phyloP scores from a whole-genome alignment of 495 filamentous ascomycete genomes.

The Penicillium waksmanii region DNA sequence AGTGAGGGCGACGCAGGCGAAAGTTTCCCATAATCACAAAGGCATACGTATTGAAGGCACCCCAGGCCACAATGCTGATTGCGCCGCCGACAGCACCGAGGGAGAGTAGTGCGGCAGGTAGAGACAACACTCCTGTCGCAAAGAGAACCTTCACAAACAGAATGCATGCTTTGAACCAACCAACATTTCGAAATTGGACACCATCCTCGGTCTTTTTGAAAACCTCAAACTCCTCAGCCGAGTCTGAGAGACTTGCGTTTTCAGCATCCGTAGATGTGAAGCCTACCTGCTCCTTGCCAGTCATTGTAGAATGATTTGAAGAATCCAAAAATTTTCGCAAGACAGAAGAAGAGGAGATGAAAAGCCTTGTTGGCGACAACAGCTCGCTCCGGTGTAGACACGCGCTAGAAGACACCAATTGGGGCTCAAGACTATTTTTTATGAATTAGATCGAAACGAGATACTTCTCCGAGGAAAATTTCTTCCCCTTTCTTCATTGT shows the following conservation, averaged over 20 bases:
- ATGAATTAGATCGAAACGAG: background rate
- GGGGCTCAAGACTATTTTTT: background rate
- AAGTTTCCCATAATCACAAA: slow-evolving; percentile 38
- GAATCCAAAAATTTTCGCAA: background rate
- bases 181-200: slow-evolving; percentile 57
- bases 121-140: slow-evolving; percentile 61
- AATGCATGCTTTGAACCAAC: slow-evolving; percentile 54
- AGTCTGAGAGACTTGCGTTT: slow-evolving; percentile 10
- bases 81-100: slow-evolving; percentile 62
- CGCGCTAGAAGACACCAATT: background rate
- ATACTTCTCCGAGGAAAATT: background rate
- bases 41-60: slow-evolving; percentile 59
- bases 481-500: background rate
- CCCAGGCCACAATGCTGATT: slow-evolving; percentile 60
- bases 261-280: slow-evolving; percentile 6
- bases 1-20: slow-evolving; percentile 37
- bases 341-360: background rate
- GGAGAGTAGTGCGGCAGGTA: slow-evolving; percentile 61
- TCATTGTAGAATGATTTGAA: background rate
- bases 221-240: slow-evolving; percentile 43
- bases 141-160: slow-evolving; percentile 60
- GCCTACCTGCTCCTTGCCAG: background rate
- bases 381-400: background rate
- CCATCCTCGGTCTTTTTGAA: slow-evolving; percentile 52
- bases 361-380: background rate